phyloP scores from a whole-genome alignment of 768 basidiomycete species.

The Pleurotus ostreatus region DNA sequence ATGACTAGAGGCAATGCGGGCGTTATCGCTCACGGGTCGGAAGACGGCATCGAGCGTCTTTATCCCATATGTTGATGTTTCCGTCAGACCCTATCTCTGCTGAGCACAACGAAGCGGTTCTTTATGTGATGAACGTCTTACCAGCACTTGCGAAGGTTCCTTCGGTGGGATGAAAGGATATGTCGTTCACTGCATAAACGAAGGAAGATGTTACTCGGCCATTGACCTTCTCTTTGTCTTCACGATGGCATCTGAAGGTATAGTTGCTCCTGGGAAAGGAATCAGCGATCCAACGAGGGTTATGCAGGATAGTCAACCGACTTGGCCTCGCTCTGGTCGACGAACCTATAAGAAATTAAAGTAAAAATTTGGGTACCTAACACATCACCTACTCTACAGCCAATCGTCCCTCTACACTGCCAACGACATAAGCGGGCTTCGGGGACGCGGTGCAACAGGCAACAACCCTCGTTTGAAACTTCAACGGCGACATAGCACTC shows the following conservation, averaged over 20 bases:
- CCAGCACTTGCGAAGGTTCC: constrained; percentile 81
- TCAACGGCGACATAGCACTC: constrained; percentile 83
- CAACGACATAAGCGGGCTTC: constrained; percentile 74
- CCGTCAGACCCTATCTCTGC: constrained; percentile 64
- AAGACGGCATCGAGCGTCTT: constrained; percentile 86
- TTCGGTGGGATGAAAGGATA: constrained; percentile 79
- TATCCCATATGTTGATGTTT: constrained; percentile 93
- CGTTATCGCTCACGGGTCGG: constrained; percentile 42
- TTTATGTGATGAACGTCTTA: neutral
- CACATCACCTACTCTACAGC: constrained; percentile 80
- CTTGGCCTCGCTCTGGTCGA: constrained; percentile 79
- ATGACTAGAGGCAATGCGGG: neutral
- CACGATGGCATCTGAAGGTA: constrained; percentile 82
- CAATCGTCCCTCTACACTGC: constrained; percentile 87
- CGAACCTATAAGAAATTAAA: constrained; percentile 49
- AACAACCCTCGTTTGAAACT: constrained; percentile 89
- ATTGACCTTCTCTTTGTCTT: constrained; percentile 40
- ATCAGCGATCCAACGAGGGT: too few species aligned
- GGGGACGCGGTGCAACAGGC: constrained; percentile 72
- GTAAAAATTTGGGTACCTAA: neutral
- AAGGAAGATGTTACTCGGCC: constrained; percentile 57
- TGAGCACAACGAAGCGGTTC: too few species aligned
- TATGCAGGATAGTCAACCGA: constrained; percentile 24
- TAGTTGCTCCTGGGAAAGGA: constrained; percentile 59
- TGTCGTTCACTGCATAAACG: constrained; percentile 83